Evolutionary conservation across 1,139 yeast species (phyloP).

Genomic region (Barnettozyma hawaiiensis): DNA sequence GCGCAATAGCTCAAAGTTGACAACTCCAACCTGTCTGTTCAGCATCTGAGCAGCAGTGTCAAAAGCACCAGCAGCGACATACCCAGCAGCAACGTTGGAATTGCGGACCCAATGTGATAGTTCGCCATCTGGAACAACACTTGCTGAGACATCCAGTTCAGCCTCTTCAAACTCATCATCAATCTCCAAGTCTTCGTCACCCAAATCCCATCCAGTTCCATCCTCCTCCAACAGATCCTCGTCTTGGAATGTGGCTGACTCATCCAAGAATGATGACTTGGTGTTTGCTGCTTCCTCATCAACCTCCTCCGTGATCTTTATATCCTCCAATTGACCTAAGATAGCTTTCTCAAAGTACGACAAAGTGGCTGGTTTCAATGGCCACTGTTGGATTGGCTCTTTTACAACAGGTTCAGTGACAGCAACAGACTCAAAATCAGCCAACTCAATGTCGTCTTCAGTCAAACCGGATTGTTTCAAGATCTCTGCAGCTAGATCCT

Average conservation of each 20-base stretch:
- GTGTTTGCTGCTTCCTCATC: constrained; percentile 24
- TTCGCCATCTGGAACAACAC: constrained; percentile 48
- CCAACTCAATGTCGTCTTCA: constrained; percentile 62
- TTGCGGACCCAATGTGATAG: constrained; percentile 79
- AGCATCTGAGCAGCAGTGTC: constrained; percentile 93
- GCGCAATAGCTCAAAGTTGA: constrained; percentile 82
- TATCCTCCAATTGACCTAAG: constrained; percentile 68
- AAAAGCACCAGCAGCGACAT: constrained; percentile 93
- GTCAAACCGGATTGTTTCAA: constrained; percentile 62
- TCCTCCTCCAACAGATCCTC: constrained; percentile 47
- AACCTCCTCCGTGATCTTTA: constrained; percentile 35
- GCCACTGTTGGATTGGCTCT: constrained; percentile 58
- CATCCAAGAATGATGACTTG: constrained; percentile 26
- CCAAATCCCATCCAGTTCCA: constrained; percentile 53
- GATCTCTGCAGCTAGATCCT: constrained; percentile 65
- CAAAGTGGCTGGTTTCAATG: constrained; percentile 63
- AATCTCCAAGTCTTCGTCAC: constrained; percentile 58
- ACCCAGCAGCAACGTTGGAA: constrained; percentile 87
- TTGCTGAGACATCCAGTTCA: constrained; percentile 38
- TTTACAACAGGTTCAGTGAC: constrained; percentile 40
- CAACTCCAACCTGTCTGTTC: constrained; percentile 83
- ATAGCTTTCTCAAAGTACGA: constrained; percentile 85
- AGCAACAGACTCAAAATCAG: constrained; percentile 46
- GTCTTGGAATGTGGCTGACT: constrained; percentile 31
- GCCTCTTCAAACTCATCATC: constrained; percentile 55